Evolutionary conservation across 2,329 filamentous ascomycete genomes (phyloP), one percentile per base, ranked within the genome.

Genomic region (Phoma sp.): DNA sequence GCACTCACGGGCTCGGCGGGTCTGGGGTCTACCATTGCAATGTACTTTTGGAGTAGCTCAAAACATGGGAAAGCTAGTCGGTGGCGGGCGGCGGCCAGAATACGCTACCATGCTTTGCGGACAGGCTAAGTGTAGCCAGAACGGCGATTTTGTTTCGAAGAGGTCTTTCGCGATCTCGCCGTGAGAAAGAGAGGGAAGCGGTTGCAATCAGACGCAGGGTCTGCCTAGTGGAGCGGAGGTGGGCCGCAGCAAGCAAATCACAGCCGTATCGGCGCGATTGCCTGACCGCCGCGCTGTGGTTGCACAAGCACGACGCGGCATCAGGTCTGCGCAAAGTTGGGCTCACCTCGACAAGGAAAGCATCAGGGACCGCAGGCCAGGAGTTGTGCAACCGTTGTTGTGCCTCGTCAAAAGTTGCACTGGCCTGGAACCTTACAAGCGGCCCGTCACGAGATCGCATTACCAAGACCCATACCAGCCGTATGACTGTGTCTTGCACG

Each of bases 201-300:
- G 17, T 42, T 32, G 32, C 23, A 39, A 33, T 36, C 40, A 25
- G 33, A 54, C 45, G 51, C 51, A 54, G 51, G 51, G 51, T 54
- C 51, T 46, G 33, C 51, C 28, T 43, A 54, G 29, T 52, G 33
- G 43, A 43, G 38, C 32, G 38, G 32, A 45, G 38, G 47, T 43
- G 51, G 46, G 51, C 34, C 34, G 14, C 5, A 23, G 30, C 23
- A 28, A 7, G 15, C 45, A 33, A 49, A 49, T 49, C 45, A 42
- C 26, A 25, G 40, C 51, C 34, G 17, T 42, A n/a, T n/a, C n/a
- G n/a, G n/a, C n/a, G n/a, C n/a, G n/a, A n/a, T n/a, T n/a, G n/a
- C n/a, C n/a, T n/a, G n/a, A n/a, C n/a, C n/a, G n/a, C n/a, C n/a
- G n/a, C n/a, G n/a, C n/a, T n/a, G n/a, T n/a, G n/a, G n/a, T n/a